Evolutionary conservation across 192 early-diverging fungal species (phyloP).

Genomic region (Dissophora globulifera): DNA sequence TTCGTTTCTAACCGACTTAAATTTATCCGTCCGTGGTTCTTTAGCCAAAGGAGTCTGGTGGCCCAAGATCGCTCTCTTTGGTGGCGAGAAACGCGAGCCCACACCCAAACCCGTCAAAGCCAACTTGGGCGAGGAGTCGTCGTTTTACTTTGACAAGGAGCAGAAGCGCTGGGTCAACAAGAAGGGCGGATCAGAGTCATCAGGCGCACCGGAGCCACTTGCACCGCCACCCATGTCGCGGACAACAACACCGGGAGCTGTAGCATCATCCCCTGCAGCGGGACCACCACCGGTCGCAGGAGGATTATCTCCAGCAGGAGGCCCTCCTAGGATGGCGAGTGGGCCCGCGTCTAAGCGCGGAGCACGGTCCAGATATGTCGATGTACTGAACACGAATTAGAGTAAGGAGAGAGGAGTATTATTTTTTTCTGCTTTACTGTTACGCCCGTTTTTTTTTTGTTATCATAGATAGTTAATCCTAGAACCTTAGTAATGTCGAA

Average conservation of each 20-base stretch:
- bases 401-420: background rate
- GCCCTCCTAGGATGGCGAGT: constrained; percentile 37
- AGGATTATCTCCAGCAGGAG: constrained; percentile 12
- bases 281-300: constrained; percentile 6
- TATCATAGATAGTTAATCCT: too few relatives aligned
- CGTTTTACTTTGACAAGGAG: constrained; percentile 89
- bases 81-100: constrained; percentile 39
- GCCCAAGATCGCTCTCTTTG: constrained; percentile 40
- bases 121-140: constrained; percentile 85
- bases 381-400: constrained; percentile 59
- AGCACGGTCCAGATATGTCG: constrained; percentile 60
- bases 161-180: constrained; percentile 91
- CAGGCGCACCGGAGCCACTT: constrained; percentile 11
- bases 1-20: background rate
- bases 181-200: constrained; percentile 42
- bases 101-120: constrained; percentile 72
- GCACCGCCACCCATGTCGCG: constrained; percentile 44
- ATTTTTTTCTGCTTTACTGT: background rate
- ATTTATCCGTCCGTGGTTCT: background rate
- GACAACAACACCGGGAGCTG: constrained; percentile 7
- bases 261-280: background rate
- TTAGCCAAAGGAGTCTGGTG: constrained; percentile 42
- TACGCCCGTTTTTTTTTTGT: constrained; percentile 3
- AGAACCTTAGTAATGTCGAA: too few relatives aligned
- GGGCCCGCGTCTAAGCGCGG: constrained; percentile 36